Base-by-base conservation (phyloP, 1,284 basidiomycete genomes). In the Lignosus rhinocerotis region DNA sequence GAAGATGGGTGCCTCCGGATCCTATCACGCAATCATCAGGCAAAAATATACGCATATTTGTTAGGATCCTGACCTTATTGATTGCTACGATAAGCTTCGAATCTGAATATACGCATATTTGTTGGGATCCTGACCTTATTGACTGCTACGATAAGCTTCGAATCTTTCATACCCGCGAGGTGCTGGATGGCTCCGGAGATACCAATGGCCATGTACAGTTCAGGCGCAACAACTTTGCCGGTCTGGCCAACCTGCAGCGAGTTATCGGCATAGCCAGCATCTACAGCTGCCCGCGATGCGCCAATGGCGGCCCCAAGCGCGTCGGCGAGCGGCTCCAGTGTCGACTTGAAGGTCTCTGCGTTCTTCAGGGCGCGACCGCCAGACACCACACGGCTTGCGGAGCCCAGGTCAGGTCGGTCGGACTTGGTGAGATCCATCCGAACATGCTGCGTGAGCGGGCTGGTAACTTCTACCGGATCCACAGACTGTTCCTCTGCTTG, bases 171-270 rank as follows among this genome's bases (percentile, higher is more conserved):
- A 33, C 97, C 97, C 31, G 97, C 97, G 62, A 99, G 80, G 80
- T 99, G 97, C 77, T 99, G 97, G 69, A 99, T 99, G 21, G 95
- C 97, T 45, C 97, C 97, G 32, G 94, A 97, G 69, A 99, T 99
- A 62, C 97, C 97, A 50, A 99, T 75, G 14, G 97, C 97, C 71
- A 99, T 84, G 76, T 99, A 99, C 57, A 99, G 79, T 74, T 98
- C 93, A 0, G 96, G 96, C 6, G 93, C 93, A 45, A 96, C 93
- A 41, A 94, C 88, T 78, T 99, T 99, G 60, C 97, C 97, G 0
- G 97, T 99, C 80, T 99, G 97, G 38, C 97, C 97, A 32, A 99
- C 97, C 79, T 99, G 97, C 58, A 98, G 75, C 7, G 94, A 96
- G 76, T 99, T 99, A 76, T 99, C 97, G 50, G 94, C 95, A 70